These are phyloP conservation scores for Annulohypoxylon nitens DNA, from an alignment of 495 filamentous ascomycete species.

Conservation along the genomic window DNA sequence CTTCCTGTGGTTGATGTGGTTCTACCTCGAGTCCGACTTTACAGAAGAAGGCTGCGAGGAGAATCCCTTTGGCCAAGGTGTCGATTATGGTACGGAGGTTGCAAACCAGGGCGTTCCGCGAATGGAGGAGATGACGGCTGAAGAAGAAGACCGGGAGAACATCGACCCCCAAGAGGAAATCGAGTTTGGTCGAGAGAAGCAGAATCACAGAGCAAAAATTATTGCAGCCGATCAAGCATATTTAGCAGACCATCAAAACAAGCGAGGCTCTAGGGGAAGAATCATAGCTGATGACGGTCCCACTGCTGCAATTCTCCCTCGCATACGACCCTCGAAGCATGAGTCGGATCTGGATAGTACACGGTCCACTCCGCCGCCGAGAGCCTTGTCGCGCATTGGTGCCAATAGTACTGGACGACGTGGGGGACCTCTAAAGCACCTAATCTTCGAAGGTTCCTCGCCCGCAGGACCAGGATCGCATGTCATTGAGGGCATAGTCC, in stretches of 20 bases:
- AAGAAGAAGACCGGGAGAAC: slow-evolving; percentile 85
- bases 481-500: slow-evolving; percentile 57
- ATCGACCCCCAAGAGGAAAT: slow-evolving; percentile 89
- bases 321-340: slow-evolving; percentile 67
- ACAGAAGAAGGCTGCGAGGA: slow-evolving; percentile 81
- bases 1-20: slow-evolving; percentile 99
- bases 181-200: slow-evolving; percentile 87
- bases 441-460: slow-evolving; percentile 65
- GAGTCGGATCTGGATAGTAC: slow-evolving; percentile 71
- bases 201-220: slow-evolving; percentile 82
- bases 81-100: slow-evolving; percentile 70
- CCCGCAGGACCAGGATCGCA: slow-evolving; percentile 57
- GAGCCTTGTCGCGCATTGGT: slow-evolving; percentile 59
- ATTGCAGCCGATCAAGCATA: slow-evolving; percentile 67
- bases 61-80: slow-evolving; percentile 90
- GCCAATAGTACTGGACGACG: slow-evolving; percentile 58
- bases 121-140: slow-evolving; percentile 80
- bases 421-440: slow-evolving; percentile 62
- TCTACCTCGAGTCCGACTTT: slow-evolving; percentile 98
- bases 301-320: slow-evolving; percentile 63
- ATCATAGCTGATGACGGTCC: slow-evolving; percentile 69
- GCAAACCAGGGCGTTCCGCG: slow-evolving; percentile 83
- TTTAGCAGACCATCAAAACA: slow-evolving; percentile 63
- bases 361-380: slow-evolving; percentile 69
- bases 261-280: slow-evolving; percentile 54